A percentile compares a stretch with the other conserved stretches of the same genome.
Evolutionary conservation across 495 filamentous ascomycete species (phyloP).

Genomic region (Aspergillus nanangensis): DNA sequence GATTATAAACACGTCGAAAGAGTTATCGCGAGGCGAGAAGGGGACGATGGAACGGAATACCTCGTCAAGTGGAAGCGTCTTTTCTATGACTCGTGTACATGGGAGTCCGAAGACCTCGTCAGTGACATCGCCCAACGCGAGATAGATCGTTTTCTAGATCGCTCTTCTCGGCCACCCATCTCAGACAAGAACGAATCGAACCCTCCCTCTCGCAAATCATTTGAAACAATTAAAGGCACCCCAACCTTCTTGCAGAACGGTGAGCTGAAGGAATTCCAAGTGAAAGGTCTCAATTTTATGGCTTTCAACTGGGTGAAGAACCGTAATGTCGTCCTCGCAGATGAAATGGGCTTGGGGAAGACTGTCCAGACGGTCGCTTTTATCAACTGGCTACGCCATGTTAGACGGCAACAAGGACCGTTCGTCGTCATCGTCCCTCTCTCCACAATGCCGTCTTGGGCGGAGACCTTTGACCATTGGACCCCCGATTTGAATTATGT

Average conservation of each 20-base stretch:
- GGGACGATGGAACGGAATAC: constrained; percentile 76
- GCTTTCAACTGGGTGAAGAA: constrained; percentile 89
- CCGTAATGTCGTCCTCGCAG: constrained; percentile 92
- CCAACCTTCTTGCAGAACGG: constrained; percentile 83
- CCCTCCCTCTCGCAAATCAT: constrained; percentile 61
- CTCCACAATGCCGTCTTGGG: constrained; percentile 96
- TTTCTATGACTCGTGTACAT: constrained; percentile 88
- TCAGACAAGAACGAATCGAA: constrained; percentile 75
- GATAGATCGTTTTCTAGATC: constrained; percentile 85
- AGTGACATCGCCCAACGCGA: constrained; percentile 74
- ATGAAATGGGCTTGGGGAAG: constrained; percentile 98
- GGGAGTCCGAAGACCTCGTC: constrained; percentile 76
- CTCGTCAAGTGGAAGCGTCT: constrained; percentile 88
- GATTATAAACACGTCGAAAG: constrained; percentile 90
- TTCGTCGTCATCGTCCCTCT: constrained; percentile 94
- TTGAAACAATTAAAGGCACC: constrained; percentile 70
- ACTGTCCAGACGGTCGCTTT: constrained; percentile 97
- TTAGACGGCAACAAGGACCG: constrained; percentile 82
- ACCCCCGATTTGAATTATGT: constrained; percentile 96
- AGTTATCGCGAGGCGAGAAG: constrained; percentile 75
- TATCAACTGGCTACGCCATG: constrained; percentile 96
- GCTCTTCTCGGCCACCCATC: constrained; percentile 66
- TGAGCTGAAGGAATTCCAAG: constrained; percentile 87
- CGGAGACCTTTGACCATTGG: constrained; percentile 96
- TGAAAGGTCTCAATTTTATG: constrained; percentile 90